Base-by-base conservation (phyloP, 257 asterid genomes). In the Cordia subcordata region DNA sequence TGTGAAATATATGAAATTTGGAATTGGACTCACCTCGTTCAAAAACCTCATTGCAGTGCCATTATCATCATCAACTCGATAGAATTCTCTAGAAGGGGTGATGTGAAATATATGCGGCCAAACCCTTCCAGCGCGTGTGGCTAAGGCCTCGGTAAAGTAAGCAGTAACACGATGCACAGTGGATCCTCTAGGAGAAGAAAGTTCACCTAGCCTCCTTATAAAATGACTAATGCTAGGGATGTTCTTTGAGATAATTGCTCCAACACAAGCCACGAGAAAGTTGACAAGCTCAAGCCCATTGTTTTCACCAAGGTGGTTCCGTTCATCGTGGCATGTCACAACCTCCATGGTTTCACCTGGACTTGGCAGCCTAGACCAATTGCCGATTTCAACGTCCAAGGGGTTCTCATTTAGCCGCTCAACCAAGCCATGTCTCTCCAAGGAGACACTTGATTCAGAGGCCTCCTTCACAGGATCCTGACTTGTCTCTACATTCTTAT, bases 51-150 rank as follows among this genome's bases (percentile, higher is more conserved):
- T 57, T 0, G 85, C 78, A 14, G 78, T 65, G 44, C 79, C 77
- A 11, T 49, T 57, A 21, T 78, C 85, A 16, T 89, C 97, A n/a
- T 74, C 85, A 5, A 70, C 73, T 8, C 82, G 83, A 63, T 92
- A 93, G n/a, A 86, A 75, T 47, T 82, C 94, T 51, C 94, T 80
- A 38, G 95, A 86, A n/a, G 81, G 71, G 15, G 77, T 49, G 44
- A 85, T 66, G 67, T 84, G 85, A 72, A 93, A 93, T 65, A 83
- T 61, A 10, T 76, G 87, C 3, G 96, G 99, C 99, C 99, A 93
- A 14, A 79, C 65, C 72, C 86, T 65, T 0, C 89, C 79, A 0
- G 78, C 94, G 8, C 97, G 82, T 53, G 86, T 20, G n/a, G 87
- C 82, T 22, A 93, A 62, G 46, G 85, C 99, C 83, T 93, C 99